Evolutionary conservation across 2,329 filamentous ascomycete genomes (phyloP).

Genomic region (Talaromyces sp.): DNA sequence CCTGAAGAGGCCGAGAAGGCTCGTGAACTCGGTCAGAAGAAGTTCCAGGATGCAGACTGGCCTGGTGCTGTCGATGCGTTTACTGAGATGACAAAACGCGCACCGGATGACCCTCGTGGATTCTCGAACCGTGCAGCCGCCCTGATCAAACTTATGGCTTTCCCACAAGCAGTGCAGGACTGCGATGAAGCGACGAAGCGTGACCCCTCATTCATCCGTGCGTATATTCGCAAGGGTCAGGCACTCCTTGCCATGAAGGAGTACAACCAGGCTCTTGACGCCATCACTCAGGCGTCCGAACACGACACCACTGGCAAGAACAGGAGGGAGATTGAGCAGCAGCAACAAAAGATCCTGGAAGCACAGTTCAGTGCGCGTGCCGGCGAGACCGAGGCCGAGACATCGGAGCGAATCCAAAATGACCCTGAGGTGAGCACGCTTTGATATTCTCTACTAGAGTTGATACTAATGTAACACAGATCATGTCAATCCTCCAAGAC

Average conservation of each 20-base stretch:
- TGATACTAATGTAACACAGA: constrained; percentile 39
- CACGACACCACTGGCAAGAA: constrained; percentile 78
- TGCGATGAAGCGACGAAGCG: constrained; percentile 87
- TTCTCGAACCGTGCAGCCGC: constrained; percentile 97
- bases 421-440: constrained; percentile 71
- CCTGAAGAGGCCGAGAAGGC: constrained; percentile 91
- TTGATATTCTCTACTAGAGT: neutral
- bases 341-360: constrained; percentile 85
- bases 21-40: constrained; percentile 87
- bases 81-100: constrained; percentile 92
- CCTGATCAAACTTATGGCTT: constrained; percentile 92
- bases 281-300: constrained; percentile 71
- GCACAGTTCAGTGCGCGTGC: constrained; percentile 87
- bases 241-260: constrained; percentile 96
- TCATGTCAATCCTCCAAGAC: constrained; percentile 86
- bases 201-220: constrained; percentile 87
- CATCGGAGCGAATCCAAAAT: constrained; percentile 78
- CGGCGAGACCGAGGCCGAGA: constrained; percentile 95
- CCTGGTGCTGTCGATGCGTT: constrained; percentile 91
- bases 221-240: constrained; percentile 94
- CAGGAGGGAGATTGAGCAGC: constrained; percentile 82
- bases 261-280: constrained; percentile 90
- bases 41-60: constrained; percentile 97
- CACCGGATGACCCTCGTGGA: constrained; percentile 84
- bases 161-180: constrained; percentile 88